Conservation (phyloP, 2,329 filamentous ascomycete species). For the Hypoxylon sp. region DNA sequence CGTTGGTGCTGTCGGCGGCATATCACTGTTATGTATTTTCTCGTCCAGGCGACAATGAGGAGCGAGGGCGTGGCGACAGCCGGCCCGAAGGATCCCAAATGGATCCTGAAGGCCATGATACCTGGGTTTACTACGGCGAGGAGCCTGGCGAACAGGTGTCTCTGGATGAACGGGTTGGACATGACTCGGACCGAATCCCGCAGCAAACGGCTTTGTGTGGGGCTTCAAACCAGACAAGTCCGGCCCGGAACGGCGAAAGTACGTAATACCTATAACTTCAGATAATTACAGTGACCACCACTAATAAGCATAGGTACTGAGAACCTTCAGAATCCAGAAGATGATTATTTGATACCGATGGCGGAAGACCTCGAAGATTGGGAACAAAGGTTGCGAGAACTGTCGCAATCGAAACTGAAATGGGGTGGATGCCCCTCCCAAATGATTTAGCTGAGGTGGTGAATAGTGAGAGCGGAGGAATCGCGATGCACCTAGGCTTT, state of each 20-base stretch:
- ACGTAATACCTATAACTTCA: slow-evolving; percentile 3
- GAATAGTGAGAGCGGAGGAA: slow-evolving; percentile 2
- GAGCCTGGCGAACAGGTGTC: background rate
- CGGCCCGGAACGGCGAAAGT: slow-evolving; percentile 3
- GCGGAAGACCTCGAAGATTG: slow-evolving; percentile 14
- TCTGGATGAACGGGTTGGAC: background rate
- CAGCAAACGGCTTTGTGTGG: background rate
- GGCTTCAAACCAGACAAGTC: background rate
- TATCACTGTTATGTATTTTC: slow-evolving; percentile 14
- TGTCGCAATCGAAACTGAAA: slow-evolving; percentile 21
- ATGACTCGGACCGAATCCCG: background rate
- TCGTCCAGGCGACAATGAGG: background rate
- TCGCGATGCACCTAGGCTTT: slow-evolving; percentile 26
- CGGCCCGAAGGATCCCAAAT: background rate
- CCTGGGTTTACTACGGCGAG: background rate
- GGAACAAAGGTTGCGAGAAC: slow-evolving; percentile 13
- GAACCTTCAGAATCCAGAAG: background rate
- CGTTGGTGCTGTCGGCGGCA: slow-evolving; percentile 20
- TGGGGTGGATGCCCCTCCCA: slow-evolving; percentile 26
- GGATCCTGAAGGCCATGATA: background rate
- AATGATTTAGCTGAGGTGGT: slow-evolving; percentile 5
- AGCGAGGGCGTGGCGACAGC: background rate
- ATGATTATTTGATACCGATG: background rate
- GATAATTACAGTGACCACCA: background rate
- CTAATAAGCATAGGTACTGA: slow-evolving; percentile 6